Base-by-base conservation (phyloP, 1,284 basidiomycete genomes). In the Ceratobasidium sp. region DNA sequence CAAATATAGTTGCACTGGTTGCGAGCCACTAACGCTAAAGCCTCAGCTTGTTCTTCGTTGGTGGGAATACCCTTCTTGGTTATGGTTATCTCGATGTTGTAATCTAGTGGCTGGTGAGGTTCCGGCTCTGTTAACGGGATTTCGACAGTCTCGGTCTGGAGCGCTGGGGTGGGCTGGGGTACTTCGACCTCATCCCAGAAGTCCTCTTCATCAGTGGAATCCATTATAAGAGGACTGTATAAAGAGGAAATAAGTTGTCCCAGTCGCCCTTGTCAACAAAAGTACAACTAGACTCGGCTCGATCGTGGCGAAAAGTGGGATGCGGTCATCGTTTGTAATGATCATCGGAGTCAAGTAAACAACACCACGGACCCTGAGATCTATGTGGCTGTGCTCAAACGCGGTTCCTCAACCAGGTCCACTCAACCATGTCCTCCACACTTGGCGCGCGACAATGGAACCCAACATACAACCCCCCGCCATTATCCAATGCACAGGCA, bases 401-500 rank as follows among this genome's bases (percentile, higher is more conserved):
- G 41, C 44, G 50, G 53, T 47, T 67, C 46, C 33, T 29, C 6
- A 19, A 13, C 29, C 19, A 25, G 30, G 29, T 62, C 41, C 47
- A 53, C 13, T 29, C 30, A 19, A 68, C 56, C 53, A 68, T 68
- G 66, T 46, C 54, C 33, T 36, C 33, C 33, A 36, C 33, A n/a
- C 13, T 30, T 36, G 62, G 62, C 9, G 9, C 39, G 13, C 47
- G 59, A 8, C 71, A 70, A 57, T 59, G 47, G 47, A 39, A 21
- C 7, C 29, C 64, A 19, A n/a, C 53, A 30, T 56, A 39, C n/a
- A 36, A 41, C 3, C 39, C 68, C n/a, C 16, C 69, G 6, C 42
- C 53, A 6, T 41, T 59, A 14, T 47, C 62, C 30, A 56, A 59
- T 19, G 33, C 82, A 0, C 96, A 98, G 77, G 94, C 91, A 0